phyloP scores from a whole-genome alignment of 192 early-diverging fungal species.

The Coemansia sp. region DNA sequence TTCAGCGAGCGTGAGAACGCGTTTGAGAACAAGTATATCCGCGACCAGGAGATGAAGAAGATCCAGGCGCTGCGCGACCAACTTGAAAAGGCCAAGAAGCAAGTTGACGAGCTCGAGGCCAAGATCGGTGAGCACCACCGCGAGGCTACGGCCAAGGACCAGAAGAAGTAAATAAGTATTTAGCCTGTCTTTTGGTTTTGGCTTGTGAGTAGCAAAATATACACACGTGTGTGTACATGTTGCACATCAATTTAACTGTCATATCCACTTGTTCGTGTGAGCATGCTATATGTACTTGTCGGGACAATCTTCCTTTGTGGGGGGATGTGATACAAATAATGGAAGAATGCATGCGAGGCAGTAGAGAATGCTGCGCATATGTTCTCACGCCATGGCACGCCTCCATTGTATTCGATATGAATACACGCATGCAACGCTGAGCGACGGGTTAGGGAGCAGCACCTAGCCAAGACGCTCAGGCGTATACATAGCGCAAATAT shows the following conservation, averaged over 20 bases:
- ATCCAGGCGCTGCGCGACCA: conserved; percentile 33
- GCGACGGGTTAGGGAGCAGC: background rate
- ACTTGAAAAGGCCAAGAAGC: conserved; percentile 40
- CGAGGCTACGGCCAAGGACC: conserved; percentile 4
- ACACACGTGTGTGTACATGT: background rate
- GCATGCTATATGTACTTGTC: background rate
- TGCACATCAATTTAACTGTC: conserved; percentile 1
- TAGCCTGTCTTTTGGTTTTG: background rate
- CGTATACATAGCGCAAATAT: background rate
- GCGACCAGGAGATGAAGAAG: conserved; percentile 46
- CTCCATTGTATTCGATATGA: background rate
- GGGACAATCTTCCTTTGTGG: background rate
- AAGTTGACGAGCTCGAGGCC: conserved; percentile 30
- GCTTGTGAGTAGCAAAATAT: background rate
- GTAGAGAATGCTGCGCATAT: background rate
- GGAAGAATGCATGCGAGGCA: background rate
- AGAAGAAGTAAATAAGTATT: conserved; percentile 14
- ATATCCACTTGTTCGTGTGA: background rate
- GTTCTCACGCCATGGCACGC: background rate
- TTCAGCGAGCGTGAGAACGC: conserved; percentile 55
- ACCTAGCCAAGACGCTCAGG: background rate
- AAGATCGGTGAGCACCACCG: conserved; percentile 29
- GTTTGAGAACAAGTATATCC: conserved; percentile 55
- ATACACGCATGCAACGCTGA: too few relatives aligned
- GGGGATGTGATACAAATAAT: background rate